Evolutionary conservation across 2,329 filamentous ascomycete species (phyloP), one percentile per base, ranked within the genome.

Genomic region (Alternaria arborescens): DNA sequence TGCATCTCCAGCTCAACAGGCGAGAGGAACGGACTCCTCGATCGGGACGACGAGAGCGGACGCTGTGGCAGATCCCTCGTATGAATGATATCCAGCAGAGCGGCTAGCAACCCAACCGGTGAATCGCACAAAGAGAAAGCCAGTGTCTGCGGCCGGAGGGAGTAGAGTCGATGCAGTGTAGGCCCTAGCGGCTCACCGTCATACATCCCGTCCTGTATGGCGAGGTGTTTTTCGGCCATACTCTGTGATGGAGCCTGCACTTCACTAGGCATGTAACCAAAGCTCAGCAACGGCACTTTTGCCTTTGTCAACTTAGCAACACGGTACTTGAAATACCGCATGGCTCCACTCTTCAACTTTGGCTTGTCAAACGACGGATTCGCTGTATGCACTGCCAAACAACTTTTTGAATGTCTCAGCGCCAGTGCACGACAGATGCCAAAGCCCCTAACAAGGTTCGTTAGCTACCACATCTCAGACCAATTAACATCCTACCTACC

Each of bases 371-470:
- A 77, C 0, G 84, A 81, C 3, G 88, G 88, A 11, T 86, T 85
- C 42, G 89, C 82, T 4, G 90, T 82, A 73, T 91, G 87, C 1
- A 86, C 81, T 0, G 86, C 89, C 5, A 88, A 66, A 68, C 88
- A 90, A 36, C 82, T 84, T 16, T 81, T 73, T 0, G 79, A 62
- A 59, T 86, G 81, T 8, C 78, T 73, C 7, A 82, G 74, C 1
- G 86, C 84, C 8, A 91, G 72, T 16, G 77, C 71, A 12, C 80
- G 77, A 58, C 73, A 78, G 32, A 83, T 77, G 11, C 73, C 71
- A 62, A 82, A 82, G 12, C 80, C 81, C 80, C 79, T 82, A 34
- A 12, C 40, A 20, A 36, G 10, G 14, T 7, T 24, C 5, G 14
- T 50, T 20, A 50, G 46, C 32, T 14, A 50, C 30, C 46, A 24